phyloP scores from a whole-genome alignment of 2,329 filamentous ascomycete genomes.

The Sclerotinia borealis region DNA sequence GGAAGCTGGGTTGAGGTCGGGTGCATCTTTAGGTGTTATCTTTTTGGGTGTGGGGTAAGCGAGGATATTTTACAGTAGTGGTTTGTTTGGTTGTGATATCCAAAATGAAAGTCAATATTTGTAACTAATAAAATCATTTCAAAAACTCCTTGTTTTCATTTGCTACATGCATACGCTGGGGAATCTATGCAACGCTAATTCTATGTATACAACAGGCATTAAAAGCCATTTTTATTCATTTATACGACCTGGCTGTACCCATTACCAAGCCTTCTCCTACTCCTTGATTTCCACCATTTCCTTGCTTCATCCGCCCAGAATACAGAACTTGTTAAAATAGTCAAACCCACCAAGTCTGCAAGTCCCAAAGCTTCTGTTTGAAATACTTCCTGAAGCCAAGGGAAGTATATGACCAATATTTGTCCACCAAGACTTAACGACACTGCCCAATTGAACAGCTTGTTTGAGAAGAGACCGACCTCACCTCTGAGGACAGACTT shows the following conservation, averaged over 20 bases:
- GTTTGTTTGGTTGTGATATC: not conserved
- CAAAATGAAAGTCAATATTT: not conserved
- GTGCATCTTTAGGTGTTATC: conserved; percentile 15
- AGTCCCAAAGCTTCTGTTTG: conserved; percentile 83
- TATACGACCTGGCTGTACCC: conserved; percentile 63
- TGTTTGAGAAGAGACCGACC: conserved; percentile 75
- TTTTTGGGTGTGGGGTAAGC: conserved; percentile 19
- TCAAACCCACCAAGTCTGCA: conserved; percentile 65
- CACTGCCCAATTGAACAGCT: conserved; percentile 95
- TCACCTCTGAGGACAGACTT: conserved; percentile 88
- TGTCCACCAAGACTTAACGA: conserved; percentile 79
- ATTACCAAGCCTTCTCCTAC: conserved; percentile 48
- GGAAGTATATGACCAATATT: conserved; percentile 87
- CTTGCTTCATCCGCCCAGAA: conserved; percentile 92
- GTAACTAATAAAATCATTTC: not conserved
- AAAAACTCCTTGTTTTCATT: not conserved
- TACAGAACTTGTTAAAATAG: conserved; percentile 76
- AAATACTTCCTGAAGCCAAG: conserved; percentile 88
- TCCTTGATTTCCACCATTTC: conserved; percentile 64
- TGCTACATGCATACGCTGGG: conserved; percentile 7
- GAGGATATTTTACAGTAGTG: conserved; percentile 17
- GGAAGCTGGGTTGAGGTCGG: conserved; percentile 12
- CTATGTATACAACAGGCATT: conserved; percentile 16
- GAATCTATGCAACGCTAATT: conserved; percentile 11
- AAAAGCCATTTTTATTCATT: not conserved